phyloP scores from a whole-genome alignment of 225 moss, liverwort and hornwort genomes.

The Straminergon stramineum region DNA sequence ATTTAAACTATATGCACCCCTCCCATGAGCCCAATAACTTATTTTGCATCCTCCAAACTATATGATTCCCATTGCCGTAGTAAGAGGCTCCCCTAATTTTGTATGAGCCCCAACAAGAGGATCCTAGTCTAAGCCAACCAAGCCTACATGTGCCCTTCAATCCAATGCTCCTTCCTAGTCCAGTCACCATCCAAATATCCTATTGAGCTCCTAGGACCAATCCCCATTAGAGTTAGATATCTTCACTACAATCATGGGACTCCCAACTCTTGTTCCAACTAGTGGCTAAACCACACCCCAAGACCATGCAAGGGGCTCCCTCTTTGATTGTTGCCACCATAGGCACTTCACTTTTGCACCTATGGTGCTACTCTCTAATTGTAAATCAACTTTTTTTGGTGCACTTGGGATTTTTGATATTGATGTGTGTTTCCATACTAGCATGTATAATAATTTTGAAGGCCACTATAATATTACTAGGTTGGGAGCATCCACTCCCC shows the following conservation, averaged over 20 bases:
- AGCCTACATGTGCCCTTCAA: rapidly evolving
- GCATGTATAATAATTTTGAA: rapidly evolving
- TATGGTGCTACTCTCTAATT: rapidly evolving
- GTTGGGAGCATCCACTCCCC: neutral
- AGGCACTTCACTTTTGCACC: rapidly evolving
- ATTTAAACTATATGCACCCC: rapidly evolving
- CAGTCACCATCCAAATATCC: neutral
- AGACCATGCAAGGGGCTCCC: rapidly evolving
- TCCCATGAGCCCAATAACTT: rapidly evolving
- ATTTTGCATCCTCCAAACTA: rapidly evolving
- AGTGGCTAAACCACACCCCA: rapidly evolving
- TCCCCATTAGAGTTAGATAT: rapidly evolving
- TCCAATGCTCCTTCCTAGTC: rapidly evolving
- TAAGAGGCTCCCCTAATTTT: too few relatives aligned
- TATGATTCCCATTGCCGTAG: rapidly evolving
- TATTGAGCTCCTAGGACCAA: neutral
- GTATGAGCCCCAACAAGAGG: rapidly evolving
- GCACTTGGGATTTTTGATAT: rapidly evolving
- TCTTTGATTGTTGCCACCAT: neutral
- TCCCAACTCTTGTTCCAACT: rapidly evolving
- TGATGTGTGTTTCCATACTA: neutral
- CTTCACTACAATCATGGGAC: rapidly evolving
- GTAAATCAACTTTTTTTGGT: neutral
- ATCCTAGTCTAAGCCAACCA: neutral
- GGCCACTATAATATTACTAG: neutral